phyloP scores from a whole-genome alignment of 169 alveolate genomes.

The Eimeria sp. region DNA sequence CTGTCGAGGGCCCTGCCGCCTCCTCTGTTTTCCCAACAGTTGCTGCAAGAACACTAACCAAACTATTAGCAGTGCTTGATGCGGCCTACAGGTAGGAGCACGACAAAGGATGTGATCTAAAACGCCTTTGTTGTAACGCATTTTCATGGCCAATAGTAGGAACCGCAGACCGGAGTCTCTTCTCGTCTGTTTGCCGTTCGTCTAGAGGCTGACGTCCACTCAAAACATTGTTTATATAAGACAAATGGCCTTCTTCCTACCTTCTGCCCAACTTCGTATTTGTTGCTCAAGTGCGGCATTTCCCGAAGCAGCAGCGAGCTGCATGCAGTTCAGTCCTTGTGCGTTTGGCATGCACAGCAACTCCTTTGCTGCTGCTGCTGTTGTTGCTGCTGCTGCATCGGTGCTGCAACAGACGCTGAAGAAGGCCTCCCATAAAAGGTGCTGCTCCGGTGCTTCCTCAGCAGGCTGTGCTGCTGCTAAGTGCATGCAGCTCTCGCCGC shows the following conservation, averaged over 20 bases:
- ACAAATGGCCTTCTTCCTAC: background rate
- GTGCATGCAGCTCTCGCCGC: slow-evolving; percentile 34
- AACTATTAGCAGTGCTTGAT: background rate
- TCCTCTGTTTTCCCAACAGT: background rate
- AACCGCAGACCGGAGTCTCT: background rate
- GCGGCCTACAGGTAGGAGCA: background rate
- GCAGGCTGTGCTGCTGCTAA: background rate
- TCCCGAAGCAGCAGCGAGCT: background rate
- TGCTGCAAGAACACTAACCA: background rate
- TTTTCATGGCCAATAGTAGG: background rate
- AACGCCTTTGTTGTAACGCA: background rate
- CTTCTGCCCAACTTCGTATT: background rate
- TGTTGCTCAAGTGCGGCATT: background rate
- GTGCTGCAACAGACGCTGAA: background rate
- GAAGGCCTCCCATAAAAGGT: background rate
- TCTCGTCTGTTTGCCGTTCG: background rate
- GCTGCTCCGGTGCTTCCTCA: background rate
- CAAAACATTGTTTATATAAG: background rate
- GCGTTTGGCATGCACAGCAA: background rate
- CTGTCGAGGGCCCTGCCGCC: background rate
- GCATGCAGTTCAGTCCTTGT: background rate
- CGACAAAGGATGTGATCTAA: background rate
- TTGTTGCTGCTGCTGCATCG: slow-evolving; percentile 7
- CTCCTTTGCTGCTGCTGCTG: slow-evolving; percentile 21
- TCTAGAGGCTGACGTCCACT: background rate